phyloP scores from a whole-genome alignment of 306 rosid genomes.

The Begonia masoniana region DNA sequence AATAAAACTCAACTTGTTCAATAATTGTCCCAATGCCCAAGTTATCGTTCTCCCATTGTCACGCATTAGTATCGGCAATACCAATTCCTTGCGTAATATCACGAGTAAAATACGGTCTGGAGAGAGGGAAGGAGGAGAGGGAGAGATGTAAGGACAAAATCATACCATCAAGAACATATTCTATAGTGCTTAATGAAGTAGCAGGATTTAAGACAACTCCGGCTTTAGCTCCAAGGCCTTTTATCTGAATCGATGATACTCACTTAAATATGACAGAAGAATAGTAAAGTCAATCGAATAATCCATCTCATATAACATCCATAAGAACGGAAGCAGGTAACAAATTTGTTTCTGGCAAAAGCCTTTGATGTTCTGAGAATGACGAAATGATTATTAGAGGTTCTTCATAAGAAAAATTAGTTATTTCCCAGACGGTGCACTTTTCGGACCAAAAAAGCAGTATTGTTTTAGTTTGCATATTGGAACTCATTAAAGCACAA shows the following conservation, averaged over 20 bases:
- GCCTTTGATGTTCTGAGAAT: no score
- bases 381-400: no score
- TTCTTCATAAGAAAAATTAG: no score
- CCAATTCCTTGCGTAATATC: no score
- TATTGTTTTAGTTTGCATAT: no score
- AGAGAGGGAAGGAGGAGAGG: not conserved
- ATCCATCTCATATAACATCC: not conserved
- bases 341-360: no score
- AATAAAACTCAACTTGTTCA: slow-evolving; percentile 2
- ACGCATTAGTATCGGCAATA: not conserved
- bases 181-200: slow-evolving; percentile 73
- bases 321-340: not conserved
- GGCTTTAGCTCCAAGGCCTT: slow-evolving; percentile 95
- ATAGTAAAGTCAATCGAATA: not conserved
- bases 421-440: no score
- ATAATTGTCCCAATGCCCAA: no score
- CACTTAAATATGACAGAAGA: not conserved
- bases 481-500: no score
- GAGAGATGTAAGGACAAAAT: not conserved
- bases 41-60: not conserved
- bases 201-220: slow-evolving; percentile 98
- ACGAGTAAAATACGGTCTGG: no score
- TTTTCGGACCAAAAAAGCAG: no score
- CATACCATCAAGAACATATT: slow-evolving; percentile 95
- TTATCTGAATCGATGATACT: slow-evolving; percentile 40